Base-by-base conservation (phyloP, 495 filamentous ascomycete genomes). In the Penicillium angulare region DNA sequence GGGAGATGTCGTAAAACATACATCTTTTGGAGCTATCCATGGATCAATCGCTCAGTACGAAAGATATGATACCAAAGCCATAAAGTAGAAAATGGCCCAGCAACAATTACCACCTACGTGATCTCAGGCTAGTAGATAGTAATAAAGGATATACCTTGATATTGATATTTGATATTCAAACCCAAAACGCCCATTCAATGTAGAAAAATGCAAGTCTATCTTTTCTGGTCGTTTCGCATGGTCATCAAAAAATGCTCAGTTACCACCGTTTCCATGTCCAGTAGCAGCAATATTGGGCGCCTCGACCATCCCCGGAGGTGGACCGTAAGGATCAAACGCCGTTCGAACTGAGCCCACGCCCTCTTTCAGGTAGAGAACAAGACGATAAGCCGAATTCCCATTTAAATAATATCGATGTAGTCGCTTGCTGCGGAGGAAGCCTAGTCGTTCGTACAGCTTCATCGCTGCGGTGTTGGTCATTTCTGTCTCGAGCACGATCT, bases 391-490 rank as follows among this genome's bases (percentile, higher is more conserved):
- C 35, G 90, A 93, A 66, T 91, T 97, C 8, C 95, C 95, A 61
- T 97, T 97, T 38, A 99, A 68, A 60, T 99, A 99, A 63, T 99
- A 99, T 36, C 95, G 81, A 64, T 97, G 92, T 33, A 99, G 75
- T 39, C 88, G 86, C 71, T 99, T 99, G 52, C 89, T 95, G 47
- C 91, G 76, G 21, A 99, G 66, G 61, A 99, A 99, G 0, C 95
- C 95, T 5, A 99, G 74, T 1, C 91, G 76, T 63, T 97, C 95
- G 70, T 99, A 99, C 1, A 99, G 75, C 48, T 89, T 87, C 74
- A 97, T 92, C 6, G 90, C 91, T 5, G 90, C 88, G 3, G 85
- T 84, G 66, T 99, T 99, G 15, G 86, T 91, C 63, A 92, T 90
- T 73, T 99, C 95, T 2, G 95, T 99, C 76, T 99, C 95, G 33